Base-by-base conservation (phyloP, 768 basidiomycete species). In the Russula sp. region DNA sequence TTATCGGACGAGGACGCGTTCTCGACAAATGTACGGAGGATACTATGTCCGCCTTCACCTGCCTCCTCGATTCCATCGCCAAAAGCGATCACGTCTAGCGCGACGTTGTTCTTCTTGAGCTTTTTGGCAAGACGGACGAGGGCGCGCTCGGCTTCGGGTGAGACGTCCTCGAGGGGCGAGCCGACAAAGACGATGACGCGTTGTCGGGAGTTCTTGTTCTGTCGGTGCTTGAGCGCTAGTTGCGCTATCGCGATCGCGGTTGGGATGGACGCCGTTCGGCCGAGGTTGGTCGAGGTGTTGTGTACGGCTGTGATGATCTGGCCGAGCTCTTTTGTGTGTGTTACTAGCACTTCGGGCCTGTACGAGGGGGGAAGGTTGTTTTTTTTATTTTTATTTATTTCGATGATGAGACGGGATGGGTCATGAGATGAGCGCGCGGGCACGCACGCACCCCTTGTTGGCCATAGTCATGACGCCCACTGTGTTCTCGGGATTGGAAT, bases 391-490 rank as follows among this genome's bases (percentile, higher is more conserved):
- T 34, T 4, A 11, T 34, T n/a, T n/a, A n/a, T n/a, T n/a, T n/a
- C 9, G 32, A 32, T 32, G 32, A 32, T 34, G 32, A 2, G 57
- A 2, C n/a, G n/a, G n/a, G 5, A 30, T 30, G 28, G 28, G 28
- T 30, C 28, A 30, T 14, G 50, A 3, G 18, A 20, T 9, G 30
- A 30, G 67, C 18, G 73, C 84, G n/a, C n/a, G n/a, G n/a, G n/a
- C n/a, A n/a, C n/a, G n/a, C n/a, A n/a, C n/a, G 75, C 72, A 96
- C 96, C 89, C 88, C 76, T 97, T 97, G 61, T 93, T 91, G 16
- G 94, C 96, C 93, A 96, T 96, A 32, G 93, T 92, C 95, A 99
- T 97, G 48, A 98, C 79, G 5, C 97, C 97, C 48, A 98, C 95
- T 13, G 94, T 94, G 76, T 91, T 98, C 78, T 99, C 97, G 20